Evolutionary conservation across 345 rosid genomes (phyloP).

Genomic region (Physaria fendleri): DNA sequence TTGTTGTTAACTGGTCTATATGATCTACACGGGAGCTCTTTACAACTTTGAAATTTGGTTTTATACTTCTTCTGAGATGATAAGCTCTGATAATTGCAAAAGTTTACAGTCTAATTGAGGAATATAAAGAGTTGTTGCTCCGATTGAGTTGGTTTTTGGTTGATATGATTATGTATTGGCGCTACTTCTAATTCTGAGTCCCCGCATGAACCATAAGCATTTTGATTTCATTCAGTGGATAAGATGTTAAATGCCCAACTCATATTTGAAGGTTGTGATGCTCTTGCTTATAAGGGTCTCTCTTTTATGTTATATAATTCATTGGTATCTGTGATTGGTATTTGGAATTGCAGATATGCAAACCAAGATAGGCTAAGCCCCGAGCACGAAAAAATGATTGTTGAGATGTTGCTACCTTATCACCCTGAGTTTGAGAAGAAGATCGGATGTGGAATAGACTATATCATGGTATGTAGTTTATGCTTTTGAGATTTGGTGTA

Average conservation of each 20-base stretch:
- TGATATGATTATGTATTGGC: not conserved
- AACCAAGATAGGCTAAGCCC: slow-evolving; percentile 62
- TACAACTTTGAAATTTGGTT: no score
- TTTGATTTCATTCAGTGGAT: not conserved
- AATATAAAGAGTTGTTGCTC: not conserved
- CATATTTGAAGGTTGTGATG: not conserved
- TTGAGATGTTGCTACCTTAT: slow-evolving; percentile 75
- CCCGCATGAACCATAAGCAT: not conserved
- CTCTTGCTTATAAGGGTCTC: not conserved
- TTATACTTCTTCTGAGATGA: not conserved
- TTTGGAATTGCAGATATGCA: slow-evolving; percentile 48
- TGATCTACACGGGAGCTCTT: not conserved
- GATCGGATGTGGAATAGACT: slow-evolving; percentile 80
- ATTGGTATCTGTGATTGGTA: not conserved
- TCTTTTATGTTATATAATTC: not conserved
- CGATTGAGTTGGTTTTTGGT: not conserved
- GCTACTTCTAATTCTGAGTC: not conserved
- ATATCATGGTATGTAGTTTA: slow-evolving; percentile 55
- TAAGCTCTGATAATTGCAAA: not conserved
- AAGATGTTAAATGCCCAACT: not conserved
- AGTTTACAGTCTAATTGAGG: not conserved
- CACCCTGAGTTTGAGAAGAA: slow-evolving; percentile 78
- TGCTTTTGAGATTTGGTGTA: not conserved
- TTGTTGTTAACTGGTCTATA: not conserved
- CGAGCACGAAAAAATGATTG: slow-evolving; percentile 67